Base-by-base conservation (phyloP, 2,329 filamentous ascomycete species). In the Capronia epimyces region DNA sequence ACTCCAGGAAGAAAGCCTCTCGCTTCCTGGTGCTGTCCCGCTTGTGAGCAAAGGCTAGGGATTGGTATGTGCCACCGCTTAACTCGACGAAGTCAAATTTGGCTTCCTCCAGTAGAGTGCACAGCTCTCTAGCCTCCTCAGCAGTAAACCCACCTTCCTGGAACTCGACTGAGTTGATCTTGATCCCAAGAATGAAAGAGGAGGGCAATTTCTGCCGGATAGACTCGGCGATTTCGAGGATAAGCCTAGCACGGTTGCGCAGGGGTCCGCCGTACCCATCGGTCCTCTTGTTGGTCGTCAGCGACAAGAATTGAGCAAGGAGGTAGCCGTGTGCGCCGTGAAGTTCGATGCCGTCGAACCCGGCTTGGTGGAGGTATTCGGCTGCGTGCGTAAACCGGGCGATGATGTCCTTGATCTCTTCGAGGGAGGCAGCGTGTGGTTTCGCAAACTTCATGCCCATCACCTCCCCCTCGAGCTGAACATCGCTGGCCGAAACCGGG, bases 201-300 rank as follows among this genome's bases (percentile, higher is more conserved):
- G 55, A 49, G 5, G 60, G 56, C 3, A 58, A 49, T 2, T 53
- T 50, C 25, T 56, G 43, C 13, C 61, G 57, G 34, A 66, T 64
- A 22, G 56, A 54, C 40, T 71, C 63, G 43, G 78, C 71, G 37
- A 80, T 68, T 59, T 84, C 79, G 9, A 75, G 59, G 34, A 82
- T 69, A 31, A 86, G 63, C n/a, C 82, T 76, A n/a, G 71, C 77
- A 53, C 83, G 78, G 70, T 86, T 85, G 62, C 81, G 77, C 57
- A 84, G 80, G 63, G 71, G 75, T 49, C 83, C 83, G 45, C 83
- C 83, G 64, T 86, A 86, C 46, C 75, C 60, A 64, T 86, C 82
- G 18, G 78, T 84, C 41, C 82, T 75, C 65, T 72, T 62, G 59
- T 83, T 83, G 0, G 70, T 72, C 21, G 68, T 71, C 1, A 69